Evolutionary conservation across 2,329 filamentous ascomycete species (phyloP), one percentile per base, ranked within the genome.

Genomic region (Penicillium sp.): DNA sequence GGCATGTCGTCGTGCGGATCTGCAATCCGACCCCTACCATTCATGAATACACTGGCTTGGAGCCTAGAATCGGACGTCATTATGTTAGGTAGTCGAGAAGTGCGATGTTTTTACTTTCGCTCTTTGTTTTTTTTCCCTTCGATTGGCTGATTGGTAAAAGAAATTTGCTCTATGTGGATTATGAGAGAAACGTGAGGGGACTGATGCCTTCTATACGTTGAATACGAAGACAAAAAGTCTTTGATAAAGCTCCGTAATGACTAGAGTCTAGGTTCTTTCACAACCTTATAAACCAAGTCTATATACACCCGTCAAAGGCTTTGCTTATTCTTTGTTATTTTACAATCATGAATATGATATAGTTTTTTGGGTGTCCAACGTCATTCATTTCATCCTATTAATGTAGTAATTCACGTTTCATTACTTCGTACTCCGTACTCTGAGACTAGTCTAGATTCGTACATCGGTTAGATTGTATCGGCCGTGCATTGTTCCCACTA

Each of bases 41-140:
- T 50, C 36, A 54, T 40, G 6, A 54, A 54, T 0, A 50, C 15
- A 50, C 38, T 54, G 3, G 52, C 38, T 40, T 54, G 52, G 6
- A 43, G 19, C 15, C 11, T 23, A 33, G 19, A 27, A 21, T 34
- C 19, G 11, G 33, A 25, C 2, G 13, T 11, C 44, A 54, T 54
- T 21, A 8, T 40, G 27, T 15, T 13, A 21, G 11, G 10, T 21
- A 21, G 40, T 27, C 2, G 11, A 7, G 31, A 34, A 38, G 10
- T n/a, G 9, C 15, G 15, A 15, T 39, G 36, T 5, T 33, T 11
- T 33, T 34, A 16, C 5, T 9, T 33, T 31, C 31, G 15, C 3
- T 36, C 9, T 13, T n/a, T 31, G 2, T n/a, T n/a, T 10, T 25
- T 13, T 23, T 16, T 49, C 21, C 21, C 16, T 16, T 29, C 16